phyloP scores from a whole-genome alignment of 2,329 filamentous ascomycete genomes.

The Xylaria multiplex region DNA sequence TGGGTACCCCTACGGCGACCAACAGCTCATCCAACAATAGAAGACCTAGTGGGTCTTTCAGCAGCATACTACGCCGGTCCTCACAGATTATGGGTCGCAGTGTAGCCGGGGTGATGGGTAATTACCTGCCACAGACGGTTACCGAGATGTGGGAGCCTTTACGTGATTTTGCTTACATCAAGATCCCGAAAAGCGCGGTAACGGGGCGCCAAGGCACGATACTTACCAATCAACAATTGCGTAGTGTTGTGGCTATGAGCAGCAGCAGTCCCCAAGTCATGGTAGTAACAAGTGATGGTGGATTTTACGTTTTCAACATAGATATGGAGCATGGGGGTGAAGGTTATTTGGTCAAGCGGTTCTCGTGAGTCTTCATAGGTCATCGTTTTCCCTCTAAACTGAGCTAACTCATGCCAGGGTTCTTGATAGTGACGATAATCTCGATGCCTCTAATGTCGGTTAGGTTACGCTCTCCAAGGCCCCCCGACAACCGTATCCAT shows the following conservation, averaged over 20 bases:
- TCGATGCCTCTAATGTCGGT: slow-evolving; percentile 60
- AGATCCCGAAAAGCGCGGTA: slow-evolving; percentile 73
- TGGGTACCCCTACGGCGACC: slow-evolving; percentile 44
- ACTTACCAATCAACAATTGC: slow-evolving; percentile 62
- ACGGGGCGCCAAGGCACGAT: slow-evolving; percentile 44
- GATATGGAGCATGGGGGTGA: slow-evolving; percentile 95
- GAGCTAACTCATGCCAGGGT: slow-evolving; percentile 52
- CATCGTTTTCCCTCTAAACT: slow-evolving; percentile 6
- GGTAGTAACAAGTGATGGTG: slow-evolving; percentile 96
- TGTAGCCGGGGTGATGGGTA: slow-evolving; percentile 87
- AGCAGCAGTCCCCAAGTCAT: slow-evolving; percentile 95
- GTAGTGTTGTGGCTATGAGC: slow-evolving; percentile 97
- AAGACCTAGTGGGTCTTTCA: slow-evolving; percentile 78
- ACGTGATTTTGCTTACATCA: slow-evolving; percentile 96
- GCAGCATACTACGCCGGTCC: slow-evolving; percentile 90
- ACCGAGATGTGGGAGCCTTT: slow-evolving; percentile 98
- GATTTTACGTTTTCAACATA: slow-evolving; percentile 94
- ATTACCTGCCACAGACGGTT: slow-evolving; percentile 91
- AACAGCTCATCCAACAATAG: slow-evolving; percentile 51
- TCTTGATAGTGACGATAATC: slow-evolving; percentile 65
- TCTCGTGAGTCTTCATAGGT: slow-evolving; percentile 74
- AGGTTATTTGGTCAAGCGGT: slow-evolving; percentile 89
- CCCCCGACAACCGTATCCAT: neutral
- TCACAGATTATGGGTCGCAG: slow-evolving; percentile 93
- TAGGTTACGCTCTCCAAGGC: neutral